A percentile compares a stretch with the other conserved stretches of the same genome.
Conservation (phyloP, 352 stramenopile species). For the Phytophthora podocarpi region DNA sequence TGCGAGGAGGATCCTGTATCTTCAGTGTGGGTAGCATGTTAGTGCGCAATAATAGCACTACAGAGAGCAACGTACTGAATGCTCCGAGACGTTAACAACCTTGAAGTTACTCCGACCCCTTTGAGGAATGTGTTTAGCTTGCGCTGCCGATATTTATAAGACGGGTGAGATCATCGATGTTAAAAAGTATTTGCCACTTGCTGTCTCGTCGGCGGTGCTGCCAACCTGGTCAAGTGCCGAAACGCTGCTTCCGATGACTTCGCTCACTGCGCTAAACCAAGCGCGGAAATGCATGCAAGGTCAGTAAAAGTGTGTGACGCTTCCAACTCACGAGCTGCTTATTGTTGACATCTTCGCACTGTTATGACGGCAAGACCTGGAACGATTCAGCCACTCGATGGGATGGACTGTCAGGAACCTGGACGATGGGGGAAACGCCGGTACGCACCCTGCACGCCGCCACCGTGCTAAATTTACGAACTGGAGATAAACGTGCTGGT, state of each 20-base stretch:
- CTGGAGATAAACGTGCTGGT: too few relatives aligned
- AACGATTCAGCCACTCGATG: constrained; percentile 62
- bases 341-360: not conserved
- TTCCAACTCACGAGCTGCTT: not conserved
- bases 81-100: not conserved
- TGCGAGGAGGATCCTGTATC: too few relatives aligned
- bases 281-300: constrained; percentile 29
- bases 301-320: not conserved
- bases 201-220: not conserved
- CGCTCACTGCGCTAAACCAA: constrained; percentile 18
- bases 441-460: constrained; percentile 12
- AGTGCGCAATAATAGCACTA: too few relatives aligned
- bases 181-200: too few relatives aligned
- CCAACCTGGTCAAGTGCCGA: not conserved
- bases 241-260: constrained; percentile 5
- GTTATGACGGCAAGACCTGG: constrained; percentile 52
- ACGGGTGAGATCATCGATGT: not conserved
- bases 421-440: not conserved
- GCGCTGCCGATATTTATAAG: not conserved
- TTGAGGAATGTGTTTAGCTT: too few relatives aligned
- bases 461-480: too few relatives aligned
- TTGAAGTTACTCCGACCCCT: too few relatives aligned
- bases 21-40: too few relatives aligned
- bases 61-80: not conserved
- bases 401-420: constrained; percentile 62